phyloP scores from a whole-genome alignment of 257 asterid genomes.

The Cruciata laevipes region DNA sequence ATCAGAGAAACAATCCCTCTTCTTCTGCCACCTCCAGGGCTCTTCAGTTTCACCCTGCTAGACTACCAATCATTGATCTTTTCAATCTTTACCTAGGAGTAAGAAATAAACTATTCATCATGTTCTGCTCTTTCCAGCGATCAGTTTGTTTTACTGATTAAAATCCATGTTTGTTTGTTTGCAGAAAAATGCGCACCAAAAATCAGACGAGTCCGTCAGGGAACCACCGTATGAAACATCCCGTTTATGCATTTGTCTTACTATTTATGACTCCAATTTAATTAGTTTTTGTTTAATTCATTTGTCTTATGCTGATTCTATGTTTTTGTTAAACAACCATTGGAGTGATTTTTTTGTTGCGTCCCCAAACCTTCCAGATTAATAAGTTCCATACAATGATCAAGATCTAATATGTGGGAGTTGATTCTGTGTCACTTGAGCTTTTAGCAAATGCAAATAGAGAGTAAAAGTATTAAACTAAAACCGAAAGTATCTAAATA shows the following conservation, averaged over 20 bases:
- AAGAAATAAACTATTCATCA: constrained; percentile 12
- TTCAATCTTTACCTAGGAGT: constrained; percentile 77
- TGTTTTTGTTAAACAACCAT: too few species aligned
- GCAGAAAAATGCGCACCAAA: constrained; percentile 56
- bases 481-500: background rate
- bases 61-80: constrained; percentile 64
- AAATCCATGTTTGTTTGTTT: background rate
- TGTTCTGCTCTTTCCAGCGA: background rate
- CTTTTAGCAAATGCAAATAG: background rate
- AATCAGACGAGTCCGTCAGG: constrained; percentile 54
- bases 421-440: background rate
- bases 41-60: constrained; percentile 73
- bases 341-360: too few species aligned
- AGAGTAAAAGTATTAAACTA: background rate
- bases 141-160: background rate
- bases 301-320: background rate
- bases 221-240: constrained; percentile 79
- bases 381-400: background rate
- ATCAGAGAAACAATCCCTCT: constrained; percentile 19
- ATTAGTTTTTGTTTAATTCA: background rate
- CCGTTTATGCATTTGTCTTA: constrained; percentile 7
- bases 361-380: too few species aligned
- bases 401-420: background rate
- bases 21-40: constrained; percentile 50
- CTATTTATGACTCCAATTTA: background rate